phyloP scores from a whole-genome alignment of 129 eudicot species.

The Deinandra increscens region DNA sequence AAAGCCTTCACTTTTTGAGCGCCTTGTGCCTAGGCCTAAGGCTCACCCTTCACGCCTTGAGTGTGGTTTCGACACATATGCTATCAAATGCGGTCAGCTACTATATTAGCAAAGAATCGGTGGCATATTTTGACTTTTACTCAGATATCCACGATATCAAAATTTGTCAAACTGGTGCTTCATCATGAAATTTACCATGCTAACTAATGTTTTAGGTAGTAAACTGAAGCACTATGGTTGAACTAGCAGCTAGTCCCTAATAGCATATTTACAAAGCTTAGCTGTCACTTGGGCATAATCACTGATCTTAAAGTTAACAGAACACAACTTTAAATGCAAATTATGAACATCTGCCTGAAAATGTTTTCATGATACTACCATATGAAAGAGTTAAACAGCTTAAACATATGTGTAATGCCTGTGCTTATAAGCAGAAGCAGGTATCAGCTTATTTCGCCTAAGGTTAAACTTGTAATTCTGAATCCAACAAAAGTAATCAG shows the following conservation, averaged over 20 bases:
- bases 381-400: background rate
- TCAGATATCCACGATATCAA: background rate
- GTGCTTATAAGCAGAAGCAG: background rate
- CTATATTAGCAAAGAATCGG: background rate
- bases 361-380: background rate
- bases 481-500: background rate
- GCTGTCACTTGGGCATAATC: background rate
- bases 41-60: too few species aligned
- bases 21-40: too few species aligned
- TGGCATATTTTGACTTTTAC: background rate
- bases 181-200: background rate
- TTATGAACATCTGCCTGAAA: background rate
- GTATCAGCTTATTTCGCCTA: background rate
- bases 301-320: background rate
- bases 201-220: background rate
- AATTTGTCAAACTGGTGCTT: background rate
- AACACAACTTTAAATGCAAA: background rate
- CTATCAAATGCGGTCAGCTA: background rate
- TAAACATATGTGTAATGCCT: background rate
- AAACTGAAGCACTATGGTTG: background rate
- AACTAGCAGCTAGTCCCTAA: constrained; percentile 11
- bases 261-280: background rate
- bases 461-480: background rate
- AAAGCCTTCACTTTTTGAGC: too few species aligned
- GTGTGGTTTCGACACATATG: too few species aligned